Evolutionary conservation across 495 filamentous ascomycete genomes (phyloP), one percentile per base, ranked within the genome.

Genomic region (Neurospora hispaniola): DNA sequence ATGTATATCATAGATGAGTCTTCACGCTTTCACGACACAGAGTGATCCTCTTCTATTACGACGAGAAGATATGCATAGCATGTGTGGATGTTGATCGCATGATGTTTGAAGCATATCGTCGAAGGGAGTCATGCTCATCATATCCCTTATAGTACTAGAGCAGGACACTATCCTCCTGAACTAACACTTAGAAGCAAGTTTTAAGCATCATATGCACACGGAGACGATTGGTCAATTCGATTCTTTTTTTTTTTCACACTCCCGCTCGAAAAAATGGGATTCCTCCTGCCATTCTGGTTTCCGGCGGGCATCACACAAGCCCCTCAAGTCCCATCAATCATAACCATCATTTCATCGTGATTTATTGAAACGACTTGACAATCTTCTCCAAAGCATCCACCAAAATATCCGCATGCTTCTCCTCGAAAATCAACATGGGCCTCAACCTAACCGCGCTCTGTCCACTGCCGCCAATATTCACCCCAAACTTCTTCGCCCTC

Each of bases 391-490:
- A 70, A 20, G 80, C 83, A 35, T 82, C 86, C 35, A 87, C 44
- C 76, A 89, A 75, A 41, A 88, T 81, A 78, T 85, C 86, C 81
- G 91, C 96, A 85, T 99, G 96, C 79, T 93, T 89, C 85, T 94
- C 88, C 88, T 97, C 90, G 87, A 99, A 98, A 76, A 97, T 89
- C 77, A 99, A 84, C 96, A 99, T 99, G 69, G 96, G 96, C 80
- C 96, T 84, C 82, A 99, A 82, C 75, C 96, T 85, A 41, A 99
- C 91, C 40, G 96, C 94, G 54, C 77, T 85, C 79, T 87, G 88
- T 20, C 96, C 96, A 78, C 89, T 90, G 38, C 96, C 96, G 74
- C 96, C 96, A 82, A 99, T 94, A 83, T 98, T 98, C 75, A 99
- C 84, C 75, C 96, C 96, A 44, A 93, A 84, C 62, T 78, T 84